Evolutionary conservation across 108 stramenopile species (phyloP).

Genomic region (Nannochloropsis gaditana): DNA sequence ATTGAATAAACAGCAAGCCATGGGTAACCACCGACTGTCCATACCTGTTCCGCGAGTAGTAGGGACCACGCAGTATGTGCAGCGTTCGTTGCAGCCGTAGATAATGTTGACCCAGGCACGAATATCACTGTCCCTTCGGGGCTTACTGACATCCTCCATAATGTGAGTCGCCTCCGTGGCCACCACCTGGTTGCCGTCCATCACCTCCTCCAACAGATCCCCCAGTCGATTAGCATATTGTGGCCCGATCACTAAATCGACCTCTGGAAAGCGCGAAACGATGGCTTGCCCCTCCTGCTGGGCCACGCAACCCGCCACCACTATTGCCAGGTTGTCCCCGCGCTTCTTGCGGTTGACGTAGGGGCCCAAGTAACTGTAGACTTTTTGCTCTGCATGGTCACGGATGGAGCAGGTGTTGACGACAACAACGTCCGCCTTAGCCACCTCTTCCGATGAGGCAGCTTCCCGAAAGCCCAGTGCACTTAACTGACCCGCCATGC

Average conservation of each 20-base stretch:
- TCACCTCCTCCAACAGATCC: slow-evolving; percentile 82
- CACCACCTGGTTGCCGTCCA: slow-evolving; percentile 75
- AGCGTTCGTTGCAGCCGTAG: slow-evolving; percentile 90
- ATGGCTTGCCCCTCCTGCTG: slow-evolving; percentile 91
- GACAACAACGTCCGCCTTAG: slow-evolving; percentile 73
- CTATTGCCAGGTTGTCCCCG: slow-evolving; percentile 76
- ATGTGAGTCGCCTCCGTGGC: slow-evolving; percentile 87
- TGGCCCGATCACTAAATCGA: slow-evolving; percentile 87
- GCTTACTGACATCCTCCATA: slow-evolving; percentile 89
- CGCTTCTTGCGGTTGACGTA: slow-evolving; percentile 56
- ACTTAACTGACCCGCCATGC: slow-evolving; percentile 84
- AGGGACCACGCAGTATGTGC: slow-evolving; percentile 92
- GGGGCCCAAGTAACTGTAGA: slow-evolving; percentile 59
- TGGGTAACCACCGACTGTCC: not conserved
- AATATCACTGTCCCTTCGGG: slow-evolving; percentile 65
- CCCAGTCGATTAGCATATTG: slow-evolving; percentile 85
- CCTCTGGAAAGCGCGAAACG: slow-evolving; percentile 75
- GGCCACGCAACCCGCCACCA: slow-evolving; percentile 92
- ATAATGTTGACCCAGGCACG: slow-evolving; percentile 91
- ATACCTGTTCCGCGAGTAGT: slow-evolving; percentile 31
- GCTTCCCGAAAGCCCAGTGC: slow-evolving; percentile 58
- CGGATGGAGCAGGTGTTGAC: slow-evolving; percentile 93
- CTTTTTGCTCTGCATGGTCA: slow-evolving; percentile 93
- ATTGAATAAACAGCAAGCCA: too few relatives aligned
- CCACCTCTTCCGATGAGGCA: not conserved